These are phyloP conservation scores for Aspergillus sclerotioniger DNA, from an alignment of 495 filamentous ascomycete genomes.

Conservation along the genomic window DNA sequence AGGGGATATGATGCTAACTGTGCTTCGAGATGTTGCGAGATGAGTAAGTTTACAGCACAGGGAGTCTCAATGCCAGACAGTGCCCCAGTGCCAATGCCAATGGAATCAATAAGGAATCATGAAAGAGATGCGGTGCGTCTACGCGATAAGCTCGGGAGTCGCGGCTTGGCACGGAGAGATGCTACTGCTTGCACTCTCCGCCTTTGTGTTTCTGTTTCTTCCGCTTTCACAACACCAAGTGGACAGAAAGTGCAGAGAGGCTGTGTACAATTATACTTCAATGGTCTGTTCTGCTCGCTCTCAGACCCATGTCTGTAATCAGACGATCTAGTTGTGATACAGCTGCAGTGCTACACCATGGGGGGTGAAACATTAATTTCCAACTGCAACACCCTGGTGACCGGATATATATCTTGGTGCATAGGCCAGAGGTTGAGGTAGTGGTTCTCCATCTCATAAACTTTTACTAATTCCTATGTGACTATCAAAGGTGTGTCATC, in stretches of 20 bases:
- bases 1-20: neutral
- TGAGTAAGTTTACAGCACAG: neutral
- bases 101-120: neutral
- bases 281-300: no score
- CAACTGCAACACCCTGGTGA: no score
- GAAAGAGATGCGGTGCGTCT: slow-evolving; percentile 5
- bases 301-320: no score
- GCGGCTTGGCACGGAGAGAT: slow-evolving; percentile 5
- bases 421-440: no score
- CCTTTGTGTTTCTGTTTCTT: neutral
- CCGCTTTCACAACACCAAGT: neutral
- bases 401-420: no score
- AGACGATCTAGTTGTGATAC: no score
- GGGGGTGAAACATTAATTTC: no score
- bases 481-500: no score
- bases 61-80: neutral
- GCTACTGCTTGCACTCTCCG: neutral
- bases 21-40: neutral
- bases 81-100: neutral
- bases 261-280: neutral
- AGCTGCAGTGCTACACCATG: no score
- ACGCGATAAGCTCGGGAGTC: slow-evolving; percentile 8
- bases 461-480: no score
- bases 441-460: no score
- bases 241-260: no score